These are phyloP conservation scores for Geum urbanum DNA, from an alignment of 306 rosid genomes.

Conservation along the genomic window DNA sequence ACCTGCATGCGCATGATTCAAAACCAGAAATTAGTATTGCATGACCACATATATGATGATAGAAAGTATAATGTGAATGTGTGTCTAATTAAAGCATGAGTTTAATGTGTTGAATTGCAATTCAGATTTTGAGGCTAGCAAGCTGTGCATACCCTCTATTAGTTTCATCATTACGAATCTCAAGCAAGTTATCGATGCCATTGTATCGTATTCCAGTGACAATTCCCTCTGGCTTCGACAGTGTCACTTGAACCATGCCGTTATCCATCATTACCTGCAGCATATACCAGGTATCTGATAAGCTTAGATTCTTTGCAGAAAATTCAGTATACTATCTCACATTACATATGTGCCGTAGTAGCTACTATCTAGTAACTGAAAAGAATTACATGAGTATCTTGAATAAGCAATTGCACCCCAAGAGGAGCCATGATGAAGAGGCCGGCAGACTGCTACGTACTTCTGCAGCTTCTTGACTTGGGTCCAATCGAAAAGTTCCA, in stretches of 20 bases:
- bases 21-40: neutral
- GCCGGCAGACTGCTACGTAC: neutral
- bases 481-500: neutral
- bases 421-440: constrained; percentile 40
- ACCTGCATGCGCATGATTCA: constrained; percentile 30
- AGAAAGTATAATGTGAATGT: neutral
- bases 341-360: neutral
- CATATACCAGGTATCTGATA: neutral
- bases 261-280: constrained; percentile 74
- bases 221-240: constrained; percentile 75
- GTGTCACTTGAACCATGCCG: constrained; percentile 54
- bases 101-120: neutral
- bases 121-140: neutral
- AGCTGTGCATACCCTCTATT: constrained; percentile 58
- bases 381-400: constrained; percentile 43
- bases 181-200: constrained; percentile 74
- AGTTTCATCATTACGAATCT: constrained; percentile 29
- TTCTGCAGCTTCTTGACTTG: neutral
- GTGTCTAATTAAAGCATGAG: neutral
- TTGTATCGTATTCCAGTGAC: constrained; percentile 59
- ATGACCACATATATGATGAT: neutral
- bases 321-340: neutral
- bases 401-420: constrained; percentile 39
- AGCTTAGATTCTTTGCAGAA: neutral
- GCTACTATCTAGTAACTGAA: neutral